phyloP scores from a whole-genome alignment of 495 filamentous ascomycete genomes.

The Massariosphaeria phaeospora region DNA sequence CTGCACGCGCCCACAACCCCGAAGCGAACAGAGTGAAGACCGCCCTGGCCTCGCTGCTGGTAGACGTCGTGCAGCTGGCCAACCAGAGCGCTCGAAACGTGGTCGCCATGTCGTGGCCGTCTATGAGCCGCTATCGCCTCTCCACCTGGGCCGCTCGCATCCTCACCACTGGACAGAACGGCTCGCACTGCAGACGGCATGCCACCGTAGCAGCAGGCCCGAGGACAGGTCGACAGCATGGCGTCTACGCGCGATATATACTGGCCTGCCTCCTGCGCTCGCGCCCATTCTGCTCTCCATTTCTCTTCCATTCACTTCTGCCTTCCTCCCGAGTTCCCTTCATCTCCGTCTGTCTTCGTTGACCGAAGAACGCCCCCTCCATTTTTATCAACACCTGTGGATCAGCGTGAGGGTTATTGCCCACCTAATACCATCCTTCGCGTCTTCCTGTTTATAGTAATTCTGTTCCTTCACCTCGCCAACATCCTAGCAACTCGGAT shows the following conservation, averaged over 20 bases:
- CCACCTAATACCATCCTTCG: slow-evolving; percentile 21
- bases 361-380: slow-evolving; percentile 37
- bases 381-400: slow-evolving; percentile 32
- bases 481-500: slow-evolving; percentile 15
- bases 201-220: slow-evolving; percentile 20
- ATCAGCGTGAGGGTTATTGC: slow-evolving; percentile 33
- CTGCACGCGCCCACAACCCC: slow-evolving; percentile 22
- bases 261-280: slow-evolving; percentile 7
- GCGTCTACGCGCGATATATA: slow-evolving; percentile 31
- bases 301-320: slow-evolving; percentile 28
- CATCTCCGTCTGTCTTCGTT: slow-evolving; percentile 33
- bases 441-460: slow-evolving; percentile 18
- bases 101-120: slow-evolving; percentile 31
- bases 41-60: slow-evolving; percentile 2
- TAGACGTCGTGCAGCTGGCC: neutral
- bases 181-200: slow-evolving; percentile 14
- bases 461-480: slow-evolving; percentile 2
- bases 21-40: slow-evolving; percentile 18
- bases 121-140: slow-evolving; percentile 25
- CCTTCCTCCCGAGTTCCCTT: slow-evolving; percentile 23
- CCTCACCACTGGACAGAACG: slow-evolving; percentile 26
- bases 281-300: slow-evolving; percentile 2
- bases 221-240: slow-evolving; percentile 4
- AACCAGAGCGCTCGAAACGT: slow-evolving; percentile 6
- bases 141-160: neutral